Base-by-base conservation (phyloP, 148 eudicot species). In the Vaccinium vitisidaea region DNA sequence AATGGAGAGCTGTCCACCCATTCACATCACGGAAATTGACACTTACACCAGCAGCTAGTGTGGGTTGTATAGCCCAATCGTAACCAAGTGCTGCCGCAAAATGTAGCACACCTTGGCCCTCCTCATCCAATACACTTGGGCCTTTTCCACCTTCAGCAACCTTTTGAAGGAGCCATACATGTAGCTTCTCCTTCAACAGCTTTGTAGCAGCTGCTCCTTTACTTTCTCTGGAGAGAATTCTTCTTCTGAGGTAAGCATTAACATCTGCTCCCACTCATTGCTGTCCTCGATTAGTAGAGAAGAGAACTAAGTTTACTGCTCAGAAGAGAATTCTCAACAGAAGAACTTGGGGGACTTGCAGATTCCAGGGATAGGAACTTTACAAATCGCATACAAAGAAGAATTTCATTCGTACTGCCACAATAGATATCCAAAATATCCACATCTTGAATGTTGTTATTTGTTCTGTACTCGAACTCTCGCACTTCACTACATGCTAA, bases 401-500 rank as follows among this genome's bases (percentile, higher is more conserved):
- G 79, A 85, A 79, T 85, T 83, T 90, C 92, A 84, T 76, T 86
- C 8, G 87, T 82, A 86, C 83, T 89, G 80, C 86, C 87, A 69
- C 88, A 88, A 88, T 55, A 63, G 21, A 81, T 25, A 86, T 86
- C 89, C 52, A 75, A 74, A 77, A 82, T 81, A 84, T 89, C 90
- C 79, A 82, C 86, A 83, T 87, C 90, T 69, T 80, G 90, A 86
- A 79, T 52, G 76, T 85, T 84, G 79, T 81, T 54, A 48, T 79
- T 54, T 36, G 46, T 82, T 77, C 88, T 84, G 79, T 89, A 97
- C 85, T 97, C 99, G 83, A 97, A 97, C 85, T 97, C 98, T 83
- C 98, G 92, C 86, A 97, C 95, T 91, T 97, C 98, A 90, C 99
- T 97, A 86, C 99, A 97, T 53, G 99, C 98, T 88, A 94, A 88